Conservation (phyloP, 345 rosid species). For the Physaria fendleri region DNA sequence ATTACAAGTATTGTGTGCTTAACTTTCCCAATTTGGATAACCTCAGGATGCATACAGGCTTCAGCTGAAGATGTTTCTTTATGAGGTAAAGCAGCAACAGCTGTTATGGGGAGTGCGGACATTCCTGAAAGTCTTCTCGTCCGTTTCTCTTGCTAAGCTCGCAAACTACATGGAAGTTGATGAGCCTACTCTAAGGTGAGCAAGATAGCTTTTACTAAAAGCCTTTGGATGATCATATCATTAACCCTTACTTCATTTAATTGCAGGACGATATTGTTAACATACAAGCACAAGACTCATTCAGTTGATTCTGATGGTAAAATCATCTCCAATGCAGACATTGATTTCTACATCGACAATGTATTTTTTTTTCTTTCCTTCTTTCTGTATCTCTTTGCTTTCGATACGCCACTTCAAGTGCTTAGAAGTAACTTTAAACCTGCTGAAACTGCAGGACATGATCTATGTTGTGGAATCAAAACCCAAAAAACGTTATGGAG, state of each 20-base stretch:
- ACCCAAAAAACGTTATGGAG: constrained; percentile 68
- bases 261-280: constrained; percentile 79
- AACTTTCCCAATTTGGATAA: background rate
- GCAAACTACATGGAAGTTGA: constrained; percentile 93
- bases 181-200: constrained; percentile 77
- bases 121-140: constrained; percentile 83
- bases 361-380: constrained; percentile 35
- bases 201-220: background rate
- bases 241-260: background rate
- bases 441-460: constrained; percentile 63
- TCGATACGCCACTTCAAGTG: background rate
- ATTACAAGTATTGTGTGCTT: background rate
- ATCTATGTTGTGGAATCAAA: constrained; percentile 71
- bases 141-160: constrained; percentile 80
- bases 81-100: constrained; percentile 95
- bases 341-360: constrained; percentile 81
- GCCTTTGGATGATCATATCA: background rate
- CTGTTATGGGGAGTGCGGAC: constrained; percentile 71
- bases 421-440: background rate
- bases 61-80: constrained; percentile 88
- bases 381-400: background rate
- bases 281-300: constrained; percentile 98
- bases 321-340: constrained; percentile 80
- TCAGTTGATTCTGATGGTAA: constrained; percentile 74
- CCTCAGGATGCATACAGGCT: constrained; percentile 91